A percentile compares a stretch with the other conserved stretches of the same genome.
Conservation (phyloP, 805 yeast species). For the Metschnikowia dekortorum region DNA sequence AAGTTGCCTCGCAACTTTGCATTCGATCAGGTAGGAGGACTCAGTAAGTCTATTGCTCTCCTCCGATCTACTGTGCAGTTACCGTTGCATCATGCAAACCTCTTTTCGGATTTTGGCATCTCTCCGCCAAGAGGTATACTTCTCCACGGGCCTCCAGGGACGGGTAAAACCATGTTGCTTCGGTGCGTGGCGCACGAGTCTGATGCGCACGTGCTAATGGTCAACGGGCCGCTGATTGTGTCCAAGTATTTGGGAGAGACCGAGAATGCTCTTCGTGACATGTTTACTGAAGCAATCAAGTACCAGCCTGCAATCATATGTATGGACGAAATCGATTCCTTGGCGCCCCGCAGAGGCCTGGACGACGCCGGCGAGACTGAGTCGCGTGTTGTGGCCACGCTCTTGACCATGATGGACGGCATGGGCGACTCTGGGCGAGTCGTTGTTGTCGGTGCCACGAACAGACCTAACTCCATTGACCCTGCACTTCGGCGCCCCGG, state of each 20-base stretch:
- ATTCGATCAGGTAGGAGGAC: constrained; percentile 73
- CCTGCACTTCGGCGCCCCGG: constrained; percentile 82
- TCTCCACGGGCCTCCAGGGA: constrained; percentile 95
- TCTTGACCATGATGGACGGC: constrained; percentile 78
- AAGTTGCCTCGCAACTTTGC: constrained; percentile 38
- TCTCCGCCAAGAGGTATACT: constrained; percentile 92
- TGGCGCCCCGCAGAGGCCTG: constrained; percentile 77
- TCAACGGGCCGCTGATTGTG: constrained; percentile 88
- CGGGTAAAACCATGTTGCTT: constrained; percentile 89
- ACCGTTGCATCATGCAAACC: constrained; percentile 72
- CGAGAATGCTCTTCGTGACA: constrained; percentile 74
- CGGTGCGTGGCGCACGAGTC: constrained; percentile 75
- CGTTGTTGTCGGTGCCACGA: constrained; percentile 72
- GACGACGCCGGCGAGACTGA: constrained; percentile 93
- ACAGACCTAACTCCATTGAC: constrained; percentile 64
- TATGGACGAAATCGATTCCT: constrained; percentile 90
- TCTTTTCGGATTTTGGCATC: constrained; percentile 81
- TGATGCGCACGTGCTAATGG: constrained; percentile 77
- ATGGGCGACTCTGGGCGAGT: constrained; percentile 61
- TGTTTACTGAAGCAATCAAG: constrained; percentile 78
- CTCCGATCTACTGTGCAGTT: constrained; percentile 68
- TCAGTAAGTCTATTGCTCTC: constrained; percentile 54
- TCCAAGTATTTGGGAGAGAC: constrained; percentile 94
- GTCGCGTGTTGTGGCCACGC: constrained; percentile 82
- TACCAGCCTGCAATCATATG: constrained; percentile 86